These are phyloP conservation scores for Paraphoma chrysanthemicola DNA, from an alignment of 2,329 filamentous ascomycete genomes.

Conservation along the genomic window DNA sequence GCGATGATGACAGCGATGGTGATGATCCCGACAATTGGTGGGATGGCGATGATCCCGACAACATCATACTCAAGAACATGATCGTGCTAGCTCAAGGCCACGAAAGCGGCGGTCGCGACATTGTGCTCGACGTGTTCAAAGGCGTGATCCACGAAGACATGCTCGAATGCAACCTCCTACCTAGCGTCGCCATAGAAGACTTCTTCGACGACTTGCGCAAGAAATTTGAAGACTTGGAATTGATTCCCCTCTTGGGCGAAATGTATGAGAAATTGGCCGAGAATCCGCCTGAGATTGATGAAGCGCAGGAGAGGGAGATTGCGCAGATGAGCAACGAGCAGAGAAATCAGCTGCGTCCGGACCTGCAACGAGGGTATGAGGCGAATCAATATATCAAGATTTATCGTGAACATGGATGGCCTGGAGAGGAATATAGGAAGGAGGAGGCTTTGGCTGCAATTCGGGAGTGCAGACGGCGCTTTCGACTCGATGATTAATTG, in stretches of 20 bases:
- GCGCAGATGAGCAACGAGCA: not conserved
- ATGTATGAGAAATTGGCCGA: not conserved
- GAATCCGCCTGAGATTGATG: not conserved
- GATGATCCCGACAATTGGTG: not conserved
- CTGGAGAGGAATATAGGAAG: not conserved
- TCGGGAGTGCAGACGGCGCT: not conserved
- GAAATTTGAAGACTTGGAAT: conserved; percentile 3
- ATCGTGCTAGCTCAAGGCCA: conserved; percentile 7
- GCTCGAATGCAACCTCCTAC: not conserved
- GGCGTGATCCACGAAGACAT: conserved; percentile 10
- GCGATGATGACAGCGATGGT: not conserved
- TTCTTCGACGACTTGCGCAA: conserved; percentile 3
- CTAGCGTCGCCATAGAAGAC: not conserved
- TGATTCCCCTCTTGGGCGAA: not conserved
- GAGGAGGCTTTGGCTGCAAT: not conserved
- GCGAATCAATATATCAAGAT: not conserved
- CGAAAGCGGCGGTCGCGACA: conserved; percentile 9
- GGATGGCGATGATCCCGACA: conserved; percentile 9
- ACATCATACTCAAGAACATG: conserved; percentile 7
- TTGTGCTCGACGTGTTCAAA: conserved; percentile 12
- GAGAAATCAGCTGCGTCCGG: not conserved
- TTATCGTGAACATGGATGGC: not conserved
- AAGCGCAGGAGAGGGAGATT: not conserved
- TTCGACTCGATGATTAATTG: not conserved
- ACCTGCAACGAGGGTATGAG: not conserved